Evolutionary conservation across 2,329 filamentous ascomycete genomes (phyloP), one percentile per base, ranked within the genome.

Genomic region (Thermothelomyces thermophilus): DNA sequence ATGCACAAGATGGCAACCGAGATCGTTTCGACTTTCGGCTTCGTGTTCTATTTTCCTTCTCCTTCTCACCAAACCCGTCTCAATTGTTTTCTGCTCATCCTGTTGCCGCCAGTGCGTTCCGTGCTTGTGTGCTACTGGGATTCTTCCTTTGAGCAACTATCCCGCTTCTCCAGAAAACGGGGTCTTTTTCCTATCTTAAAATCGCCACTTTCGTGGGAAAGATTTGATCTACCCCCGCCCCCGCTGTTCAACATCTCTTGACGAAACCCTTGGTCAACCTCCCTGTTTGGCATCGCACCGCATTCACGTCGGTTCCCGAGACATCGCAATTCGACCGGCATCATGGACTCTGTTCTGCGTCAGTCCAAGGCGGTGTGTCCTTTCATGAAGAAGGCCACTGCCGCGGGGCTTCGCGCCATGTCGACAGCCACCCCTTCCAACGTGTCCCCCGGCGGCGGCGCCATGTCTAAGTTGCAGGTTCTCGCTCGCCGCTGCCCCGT

Each of bases 361-460:
- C 90, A 97, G 72, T 96, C 90, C 68, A 90, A 90, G 78, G 83
- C 87, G 67, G 86, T 98, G 84, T 98, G 93, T 73, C 93, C 93
- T 49, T 98, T 98, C 73, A 77, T 98, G 70, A 91, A 90, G 77
- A 88, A 90, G 73, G 91, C 93, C 31, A 91, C 90, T 33, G 89
- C 91, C 60, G 86, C 90, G 61, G 90, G 90, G 50, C 82, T 98
- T 57, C 90, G 93, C 61, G 86, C 90, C 52, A 80, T 98, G 65
- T 94, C 87, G 42, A 89, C 85, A 52, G 78, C 86, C 48, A 28
- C 52, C 20, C 74, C 73, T 70, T 82, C 72, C 65, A 39, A 80
- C 72, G 64, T 78, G 74, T 86, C 86, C 47, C 85, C 84, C 50
- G 87, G 90, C 63, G 91, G 90, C 59, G 89, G 90, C 63, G 89